Base-by-base conservation (phyloP, 345 rosid genomes). In the Trapa incisa region DNA sequence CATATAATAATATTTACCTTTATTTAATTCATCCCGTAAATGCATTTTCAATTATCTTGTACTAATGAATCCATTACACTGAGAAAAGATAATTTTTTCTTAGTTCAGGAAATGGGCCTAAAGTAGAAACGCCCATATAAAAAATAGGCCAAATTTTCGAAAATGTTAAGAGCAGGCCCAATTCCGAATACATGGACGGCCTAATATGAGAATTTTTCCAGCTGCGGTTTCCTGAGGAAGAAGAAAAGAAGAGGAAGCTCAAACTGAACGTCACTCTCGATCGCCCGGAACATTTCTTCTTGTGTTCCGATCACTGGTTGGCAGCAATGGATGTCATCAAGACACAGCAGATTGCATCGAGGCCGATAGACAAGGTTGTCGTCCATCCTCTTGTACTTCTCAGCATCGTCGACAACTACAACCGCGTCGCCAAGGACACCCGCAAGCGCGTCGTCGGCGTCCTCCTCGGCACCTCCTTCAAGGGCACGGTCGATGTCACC, bases 341-440 rank as follows among this genome's bases (percentile, higher is more conserved):
- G 80, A 86, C 97, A 37, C 97, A 91, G 78, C 96, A 94, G 75
- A 76, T 94, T 50, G 76, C 83, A n/a, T 68, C 92, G 42, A 82
- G 89, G 69, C 87, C 99, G 52, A 83, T 94, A 15, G 96, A 94
- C 89, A 94, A 91, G 68, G 99, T 90, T 67, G 77, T 93, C 47
- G 96, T 93, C 60, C 99, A 94, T 32, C 99, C 99, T 5, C 88
- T 94, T 53, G 99, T 94, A 53, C 87, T 94, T 47, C 91, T 94
- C 8, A 94, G 99, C 78, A 88, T 94, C 75, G 96, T 90, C 76
- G 97, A 94, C 75, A 92, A 94, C 80, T 94, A 88, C 83, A 94
- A 83, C 71, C 81, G 99, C 10, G 97, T 91, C 61, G 96, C 97
- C 56, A 89, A 87, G 71, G 97, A 94, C 75, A 82, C 96, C 2